A percentile compares a stretch with the other conserved stretches of the same genome.
Evolutionary conservation across 2,329 filamentous ascomycete genomes (phyloP).

Genomic region (Cladosporium halotolerans): DNA sequence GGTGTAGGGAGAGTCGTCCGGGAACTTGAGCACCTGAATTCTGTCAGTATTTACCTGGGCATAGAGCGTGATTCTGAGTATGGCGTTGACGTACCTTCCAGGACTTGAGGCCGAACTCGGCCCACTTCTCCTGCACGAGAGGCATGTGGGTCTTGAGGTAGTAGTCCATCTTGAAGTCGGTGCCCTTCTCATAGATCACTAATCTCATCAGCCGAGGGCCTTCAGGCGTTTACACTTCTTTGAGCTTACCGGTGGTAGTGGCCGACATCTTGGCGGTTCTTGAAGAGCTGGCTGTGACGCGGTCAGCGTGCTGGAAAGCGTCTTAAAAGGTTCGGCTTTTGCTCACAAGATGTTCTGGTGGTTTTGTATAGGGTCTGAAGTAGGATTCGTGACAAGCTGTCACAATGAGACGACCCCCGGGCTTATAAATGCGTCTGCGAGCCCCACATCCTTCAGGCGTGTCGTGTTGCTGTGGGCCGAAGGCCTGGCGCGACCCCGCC

Average conservation of each 20-base stretch:
- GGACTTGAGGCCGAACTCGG: slow-evolving; percentile 26
- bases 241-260: neutral
- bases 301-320: neutral
- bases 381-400: too few species aligned
- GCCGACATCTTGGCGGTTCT: slow-evolving; percentile 1
- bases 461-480: neutral
- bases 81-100: slow-evolving; percentile 14
- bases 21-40: slow-evolving; percentile 25
- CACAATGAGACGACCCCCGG: too few species aligned
- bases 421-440: neutral
- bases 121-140: slow-evolving; percentile 29
- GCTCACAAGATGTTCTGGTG: too few species aligned
- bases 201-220: neutral
- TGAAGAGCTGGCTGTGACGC: neutral
- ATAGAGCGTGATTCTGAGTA: neutral
- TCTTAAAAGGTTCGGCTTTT: too few species aligned
- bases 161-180: slow-evolving; percentile 35
- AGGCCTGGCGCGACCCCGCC: slow-evolving; percentile 1
- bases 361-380: too few species aligned
- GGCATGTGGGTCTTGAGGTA: slow-evolving; percentile 36
- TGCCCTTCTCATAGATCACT: slow-evolving; percentile 32
- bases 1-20: slow-evolving; percentile 25
- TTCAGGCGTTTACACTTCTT: neutral
- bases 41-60: neutral
- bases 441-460: slow-evolving; percentile 7